Evolutionary conservation across 345 rosid species (phyloP).

Genomic region (Eutrema japonicum): DNA sequence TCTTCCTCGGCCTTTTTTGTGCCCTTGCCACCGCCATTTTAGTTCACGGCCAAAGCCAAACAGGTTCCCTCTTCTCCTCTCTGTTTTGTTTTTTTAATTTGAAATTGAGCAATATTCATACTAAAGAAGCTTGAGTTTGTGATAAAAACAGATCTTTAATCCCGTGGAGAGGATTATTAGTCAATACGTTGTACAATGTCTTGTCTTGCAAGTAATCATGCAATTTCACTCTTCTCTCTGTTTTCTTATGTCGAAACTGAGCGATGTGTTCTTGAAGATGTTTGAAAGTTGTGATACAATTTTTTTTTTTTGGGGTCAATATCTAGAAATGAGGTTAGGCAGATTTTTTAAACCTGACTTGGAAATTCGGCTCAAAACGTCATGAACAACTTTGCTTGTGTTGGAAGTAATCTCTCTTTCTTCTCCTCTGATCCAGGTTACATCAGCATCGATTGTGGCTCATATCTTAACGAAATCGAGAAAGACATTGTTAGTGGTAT

Average conservation of each 20-base stretch:
- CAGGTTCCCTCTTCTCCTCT: constrained; percentile 45
- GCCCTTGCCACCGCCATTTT: constrained; percentile 30
- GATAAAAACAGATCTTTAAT: too few species aligned
- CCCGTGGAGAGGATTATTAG: too few species aligned
- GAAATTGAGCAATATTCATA: not conserved
- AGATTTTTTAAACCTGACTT: not conserved
- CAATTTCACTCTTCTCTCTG: not conserved
- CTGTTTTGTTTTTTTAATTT: not conserved
- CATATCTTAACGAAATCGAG: not conserved
- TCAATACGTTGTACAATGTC: not conserved
- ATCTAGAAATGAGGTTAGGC: not conserved
- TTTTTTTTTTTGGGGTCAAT: not conserved
- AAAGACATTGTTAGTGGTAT: constrained; percentile 30
- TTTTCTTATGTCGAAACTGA: not conserved
- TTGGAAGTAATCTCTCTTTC: constrained; percentile 1
- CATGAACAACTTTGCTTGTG: not conserved
- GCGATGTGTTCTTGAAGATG: not conserved
- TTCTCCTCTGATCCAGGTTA: constrained; percentile 42
- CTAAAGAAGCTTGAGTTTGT: not conserved
- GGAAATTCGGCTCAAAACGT: not conserved
- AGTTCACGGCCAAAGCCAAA: constrained; percentile 48
- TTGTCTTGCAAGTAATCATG: constrained; percentile 4
- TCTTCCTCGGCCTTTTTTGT: constrained; percentile 10
- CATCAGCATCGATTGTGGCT: constrained; percentile 56
- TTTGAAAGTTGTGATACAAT: not conserved